These are phyloP conservation scores for Melampsora americana DNA, from an alignment of 1,284 basidiomycete genomes.

Conservation along the genomic window DNA sequence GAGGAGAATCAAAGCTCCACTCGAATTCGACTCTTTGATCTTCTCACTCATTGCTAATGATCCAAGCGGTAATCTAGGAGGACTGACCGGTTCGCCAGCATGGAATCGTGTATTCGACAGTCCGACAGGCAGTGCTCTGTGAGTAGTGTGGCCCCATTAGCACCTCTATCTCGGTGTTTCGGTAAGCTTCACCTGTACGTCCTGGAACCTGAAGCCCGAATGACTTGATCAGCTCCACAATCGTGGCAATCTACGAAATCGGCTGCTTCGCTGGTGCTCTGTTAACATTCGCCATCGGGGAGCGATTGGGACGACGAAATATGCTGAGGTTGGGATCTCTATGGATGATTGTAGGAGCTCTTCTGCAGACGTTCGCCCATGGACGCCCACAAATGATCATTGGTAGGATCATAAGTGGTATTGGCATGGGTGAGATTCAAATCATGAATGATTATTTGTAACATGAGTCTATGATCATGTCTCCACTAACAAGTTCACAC, in stretches of 20 bases:
- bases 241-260: conserved; percentile 54
- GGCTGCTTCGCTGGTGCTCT: conserved; percentile 52
- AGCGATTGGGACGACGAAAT: conserved; percentile 50
- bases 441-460: too few species aligned
- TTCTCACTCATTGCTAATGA: background rate
- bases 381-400: conserved; percentile 50
- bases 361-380: conserved; percentile 50
- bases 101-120: conserved; percentile 34
- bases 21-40: conserved; percentile 22
- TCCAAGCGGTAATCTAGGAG: conserved; percentile 12
- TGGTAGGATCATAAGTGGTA: conserved; percentile 45
- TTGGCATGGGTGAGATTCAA: conserved; percentile 33
- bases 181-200: conserved; percentile 50
- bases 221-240: conserved; percentile 49
- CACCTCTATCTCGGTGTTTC: conserved; percentile 10
- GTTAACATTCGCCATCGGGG: conserved; percentile 51
- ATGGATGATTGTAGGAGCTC: conserved; percentile 51
- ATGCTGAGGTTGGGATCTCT: conserved; percentile 51
- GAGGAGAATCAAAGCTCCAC: background rate
- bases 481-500: background rate
- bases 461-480: background rate
- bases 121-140: conserved; percentile 29
- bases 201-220: conserved; percentile 47
- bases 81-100: conserved; percentile 30
- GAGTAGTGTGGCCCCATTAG: conserved; percentile 6